Evolutionary conservation across 257 asterid genomes (phyloP).

Genomic region (Nicotiana benthamiana): DNA sequence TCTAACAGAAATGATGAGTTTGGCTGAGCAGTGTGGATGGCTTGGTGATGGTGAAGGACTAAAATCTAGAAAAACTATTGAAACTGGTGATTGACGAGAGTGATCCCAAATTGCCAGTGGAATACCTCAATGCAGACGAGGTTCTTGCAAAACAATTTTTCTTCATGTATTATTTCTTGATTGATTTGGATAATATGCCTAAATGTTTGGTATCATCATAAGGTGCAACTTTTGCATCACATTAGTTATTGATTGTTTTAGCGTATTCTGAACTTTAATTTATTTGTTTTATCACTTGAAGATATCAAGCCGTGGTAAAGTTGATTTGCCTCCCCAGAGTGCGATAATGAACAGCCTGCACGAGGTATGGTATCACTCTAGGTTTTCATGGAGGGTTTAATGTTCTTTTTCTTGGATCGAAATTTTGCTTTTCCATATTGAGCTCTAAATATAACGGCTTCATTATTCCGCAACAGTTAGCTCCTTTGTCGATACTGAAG

Average conservation of each 20-base stretch:
- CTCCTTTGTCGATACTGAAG: background rate
- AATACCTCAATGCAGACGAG: constrained; percentile 73
- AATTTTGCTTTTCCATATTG: background rate
- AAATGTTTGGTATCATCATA: background rate
- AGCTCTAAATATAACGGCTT: background rate
- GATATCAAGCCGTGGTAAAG: constrained; percentile 81
- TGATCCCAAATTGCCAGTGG: constrained; percentile 75
- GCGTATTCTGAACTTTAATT: background rate
- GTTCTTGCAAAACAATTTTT: constrained; percentile 24
- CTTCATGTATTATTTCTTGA: background rate
- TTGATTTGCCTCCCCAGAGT: constrained; percentile 54
- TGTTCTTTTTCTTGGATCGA: background rate
- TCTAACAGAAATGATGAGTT: constrained; percentile 48
- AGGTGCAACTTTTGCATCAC: background rate
- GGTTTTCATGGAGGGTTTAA: background rate
- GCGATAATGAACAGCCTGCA: constrained; percentile 40
- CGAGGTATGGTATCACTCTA: constrained; percentile 32
- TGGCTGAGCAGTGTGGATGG: constrained; percentile 93
- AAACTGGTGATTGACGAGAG: constrained; percentile 72
- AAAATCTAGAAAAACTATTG: constrained; percentile 48
- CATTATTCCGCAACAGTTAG: background rate
- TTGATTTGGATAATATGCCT: background rate
- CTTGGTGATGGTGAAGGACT: constrained; percentile 47
- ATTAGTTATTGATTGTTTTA: background rate
- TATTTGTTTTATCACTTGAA: constrained; percentile 20